These are phyloP conservation scores for Cercospora brassicicola DNA, from an alignment of 2,329 filamentous ascomycete species.

Conservation along the genomic window DNA sequence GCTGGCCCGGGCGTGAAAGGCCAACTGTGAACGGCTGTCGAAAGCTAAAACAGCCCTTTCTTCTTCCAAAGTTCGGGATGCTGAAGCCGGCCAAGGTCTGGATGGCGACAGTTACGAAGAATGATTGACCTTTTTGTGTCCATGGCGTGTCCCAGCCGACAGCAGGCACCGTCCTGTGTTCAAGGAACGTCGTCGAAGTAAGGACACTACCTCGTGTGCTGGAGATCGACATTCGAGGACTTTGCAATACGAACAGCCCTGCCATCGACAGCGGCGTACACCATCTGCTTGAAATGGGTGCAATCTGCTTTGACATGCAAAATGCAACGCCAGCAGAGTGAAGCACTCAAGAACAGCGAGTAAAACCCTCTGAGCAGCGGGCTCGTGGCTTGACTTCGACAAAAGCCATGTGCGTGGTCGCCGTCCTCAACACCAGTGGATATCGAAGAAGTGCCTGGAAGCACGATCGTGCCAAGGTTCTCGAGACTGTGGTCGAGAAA, in stretches of 20 bases:
- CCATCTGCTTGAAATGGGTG: not conserved
- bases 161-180: not conserved
- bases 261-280: not conserved
- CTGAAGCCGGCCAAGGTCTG: not conserved
- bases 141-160: not conserved
- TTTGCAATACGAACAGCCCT: not conserved
- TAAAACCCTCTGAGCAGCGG: not conserved
- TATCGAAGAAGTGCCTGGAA: not conserved
- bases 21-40: not conserved
- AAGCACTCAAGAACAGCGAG: not conserved
- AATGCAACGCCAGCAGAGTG: not conserved
- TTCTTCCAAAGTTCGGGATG: not conserved
- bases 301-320: not conserved
- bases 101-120: not conserved
- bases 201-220: not conserved
- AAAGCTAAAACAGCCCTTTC: not conserved
- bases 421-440: not conserved
- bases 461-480: not conserved
- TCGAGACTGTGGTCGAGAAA: not conserved
- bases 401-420: not conserved
- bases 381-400: not conserved
- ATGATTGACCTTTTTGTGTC: too few relatives aligned
- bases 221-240: not conserved
- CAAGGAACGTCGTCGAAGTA: not conserved
- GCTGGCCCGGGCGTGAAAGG: not conserved